phyloP scores from a whole-genome alignment of 305 asterid species.

The Fraxinus paxiana region DNA sequence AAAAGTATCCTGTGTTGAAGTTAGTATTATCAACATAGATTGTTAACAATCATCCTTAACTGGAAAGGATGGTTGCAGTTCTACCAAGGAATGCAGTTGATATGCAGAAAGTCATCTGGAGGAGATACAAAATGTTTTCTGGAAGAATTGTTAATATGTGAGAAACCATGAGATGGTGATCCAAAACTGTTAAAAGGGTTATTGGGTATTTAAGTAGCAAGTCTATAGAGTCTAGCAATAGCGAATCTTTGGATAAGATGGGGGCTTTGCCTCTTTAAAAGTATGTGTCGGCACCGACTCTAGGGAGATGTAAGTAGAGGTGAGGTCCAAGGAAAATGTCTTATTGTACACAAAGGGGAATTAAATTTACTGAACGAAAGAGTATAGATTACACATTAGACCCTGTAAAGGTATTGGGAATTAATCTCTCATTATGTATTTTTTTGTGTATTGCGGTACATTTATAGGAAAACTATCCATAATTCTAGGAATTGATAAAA shows the following conservation, averaged over 20 bases:
- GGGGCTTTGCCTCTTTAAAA: not conserved
- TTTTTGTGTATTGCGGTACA: too few species aligned
- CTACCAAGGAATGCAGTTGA: not conserved
- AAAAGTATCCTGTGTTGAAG: not conserved
- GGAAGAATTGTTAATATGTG: not conserved
- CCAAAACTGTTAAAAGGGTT: not conserved
- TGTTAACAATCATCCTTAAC: not conserved
- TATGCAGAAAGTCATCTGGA: not conserved
- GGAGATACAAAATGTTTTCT: not conserved
- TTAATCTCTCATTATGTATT: too few species aligned
- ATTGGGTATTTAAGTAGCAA: not conserved
- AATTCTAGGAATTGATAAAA: too few species aligned
- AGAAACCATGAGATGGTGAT: not conserved
- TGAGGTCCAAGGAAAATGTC: not conserved
- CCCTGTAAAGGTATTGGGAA: too few species aligned
- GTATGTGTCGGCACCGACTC: not conserved
- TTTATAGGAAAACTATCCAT: too few species aligned
- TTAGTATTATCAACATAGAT: not conserved
- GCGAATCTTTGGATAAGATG: not conserved
- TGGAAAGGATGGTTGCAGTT: not conserved
- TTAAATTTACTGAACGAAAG: not conserved
- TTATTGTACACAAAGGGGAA: not conserved
- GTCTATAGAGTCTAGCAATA: not conserved
- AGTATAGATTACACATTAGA: not conserved
- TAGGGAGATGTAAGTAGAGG: not conserved